phyloP scores from a whole-genome alignment of 768 basidiomycete genomes.

The Collybia nuda region DNA sequence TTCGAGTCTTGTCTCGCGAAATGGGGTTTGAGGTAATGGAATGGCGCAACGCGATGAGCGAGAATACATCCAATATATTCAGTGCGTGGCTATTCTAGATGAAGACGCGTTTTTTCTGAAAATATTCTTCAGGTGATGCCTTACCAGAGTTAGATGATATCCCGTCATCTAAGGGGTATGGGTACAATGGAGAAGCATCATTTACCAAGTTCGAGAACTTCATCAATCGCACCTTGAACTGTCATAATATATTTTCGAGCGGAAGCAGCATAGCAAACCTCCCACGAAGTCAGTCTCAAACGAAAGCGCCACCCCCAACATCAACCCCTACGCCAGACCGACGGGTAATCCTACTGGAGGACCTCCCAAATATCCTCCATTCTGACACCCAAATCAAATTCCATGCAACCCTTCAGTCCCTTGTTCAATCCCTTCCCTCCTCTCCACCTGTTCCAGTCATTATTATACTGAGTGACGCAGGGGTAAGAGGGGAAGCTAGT shows the following conservation, averaged over 20 bases:
- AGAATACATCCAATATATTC: conserved; percentile 29
- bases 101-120: neutral
- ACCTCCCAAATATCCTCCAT: conserved; percentile 90
- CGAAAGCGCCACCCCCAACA: conserved; percentile 11
- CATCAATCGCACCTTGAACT: conserved; percentile 65
- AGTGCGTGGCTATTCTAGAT: conserved; percentile 9
- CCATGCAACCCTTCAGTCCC: conserved; percentile 62
- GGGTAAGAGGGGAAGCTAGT: conserved; percentile 68
- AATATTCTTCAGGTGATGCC: neutral
- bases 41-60: conserved; percentile 74
- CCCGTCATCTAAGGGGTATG: conserved; percentile 10
- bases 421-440: conserved; percentile 40
- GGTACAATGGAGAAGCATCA: conserved; percentile 40
- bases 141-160: neutral
- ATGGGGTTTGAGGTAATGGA: conserved; percentile 81
- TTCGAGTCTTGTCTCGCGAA: conserved; percentile 74
- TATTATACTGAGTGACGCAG: conserved; percentile 81
- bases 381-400: conserved; percentile 65
- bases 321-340: conserved; percentile 25
- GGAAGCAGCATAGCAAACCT: conserved; percentile 5
- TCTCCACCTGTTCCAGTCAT: conserved; percentile 63
- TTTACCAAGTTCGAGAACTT: conserved; percentile 77
- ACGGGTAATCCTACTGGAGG: conserved; percentile 80
- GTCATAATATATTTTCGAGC: conserved; percentile 48
- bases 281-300: conserved; percentile 5